Conservation (phyloP, 2,329 filamentous ascomycete genomes). For the Talaromyces albobiverticillius region DNA sequence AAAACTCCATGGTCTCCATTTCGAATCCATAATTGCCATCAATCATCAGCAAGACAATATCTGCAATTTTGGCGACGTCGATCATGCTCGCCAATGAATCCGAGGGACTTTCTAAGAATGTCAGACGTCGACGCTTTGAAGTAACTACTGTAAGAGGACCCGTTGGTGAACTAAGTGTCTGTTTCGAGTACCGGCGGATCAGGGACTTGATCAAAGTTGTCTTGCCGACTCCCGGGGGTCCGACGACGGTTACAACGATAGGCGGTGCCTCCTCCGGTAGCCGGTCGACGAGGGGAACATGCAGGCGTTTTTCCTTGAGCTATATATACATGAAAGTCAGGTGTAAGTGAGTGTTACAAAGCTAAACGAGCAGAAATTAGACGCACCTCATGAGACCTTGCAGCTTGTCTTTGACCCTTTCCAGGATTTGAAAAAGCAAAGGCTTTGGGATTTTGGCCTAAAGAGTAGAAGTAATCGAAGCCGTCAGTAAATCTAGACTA, state of each 20-base stretch:
- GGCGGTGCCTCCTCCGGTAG: slow-evolving; percentile 93
- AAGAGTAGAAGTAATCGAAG: not conserved
- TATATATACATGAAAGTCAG: slow-evolving; percentile 46
- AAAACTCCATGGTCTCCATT: slow-evolving; percentile 99
- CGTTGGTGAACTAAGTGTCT: slow-evolving; percentile 82
- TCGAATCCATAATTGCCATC: slow-evolving; percentile 98
- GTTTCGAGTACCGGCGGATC: slow-evolving; percentile 91
- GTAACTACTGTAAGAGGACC: slow-evolving; percentile 95
- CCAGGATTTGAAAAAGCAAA: slow-evolving; percentile 83
- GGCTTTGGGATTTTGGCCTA: slow-evolving; percentile 81
- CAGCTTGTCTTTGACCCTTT: slow-evolving; percentile 67
- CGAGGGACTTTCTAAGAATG: slow-evolving; percentile 93
- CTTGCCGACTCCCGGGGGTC: slow-evolving; percentile 87
- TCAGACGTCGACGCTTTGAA: slow-evolving; percentile 89
- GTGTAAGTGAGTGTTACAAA: not conserved
- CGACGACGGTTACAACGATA: slow-evolving; percentile 88
- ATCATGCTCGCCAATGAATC: slow-evolving; percentile 95
- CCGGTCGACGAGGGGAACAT: slow-evolving; percentile 94
- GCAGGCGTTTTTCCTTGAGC: slow-evolving; percentile 93
- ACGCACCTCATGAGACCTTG: slow-evolving; percentile 54
- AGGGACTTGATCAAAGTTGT: slow-evolving; percentile 93
- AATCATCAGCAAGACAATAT: slow-evolving; percentile 96
- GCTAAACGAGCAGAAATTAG: slow-evolving; percentile 1
- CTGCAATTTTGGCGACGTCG: slow-evolving; percentile 93
- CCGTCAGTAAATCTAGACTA: not conserved